Conservation (phyloP, 257 asterid species). For the Linaria vulgaris region DNA sequence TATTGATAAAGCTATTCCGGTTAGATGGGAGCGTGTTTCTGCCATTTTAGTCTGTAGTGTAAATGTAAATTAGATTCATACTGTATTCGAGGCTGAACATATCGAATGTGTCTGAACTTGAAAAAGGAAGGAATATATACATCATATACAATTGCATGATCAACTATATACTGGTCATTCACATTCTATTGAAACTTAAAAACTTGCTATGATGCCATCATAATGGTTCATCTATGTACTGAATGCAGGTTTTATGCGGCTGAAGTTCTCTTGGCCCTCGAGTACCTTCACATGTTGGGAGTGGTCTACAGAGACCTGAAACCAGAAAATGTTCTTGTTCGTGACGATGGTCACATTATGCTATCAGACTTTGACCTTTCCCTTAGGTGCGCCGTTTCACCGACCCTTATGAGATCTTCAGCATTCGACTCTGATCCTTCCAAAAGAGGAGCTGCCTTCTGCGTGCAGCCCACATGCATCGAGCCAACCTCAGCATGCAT, state of each 20-base stretch:
- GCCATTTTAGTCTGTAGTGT: not conserved
- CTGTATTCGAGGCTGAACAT: slow-evolving; percentile 4
- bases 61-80: not conserved
- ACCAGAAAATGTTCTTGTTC: slow-evolving; percentile 79
- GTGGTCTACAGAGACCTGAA: slow-evolving; percentile 77
- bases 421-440: slow-evolving; percentile 42
- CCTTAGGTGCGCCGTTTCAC: slow-evolving; percentile 71
- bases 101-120: not conserved
- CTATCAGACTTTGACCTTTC: slow-evolving; percentile 86
- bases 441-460: slow-evolving; percentile 57
- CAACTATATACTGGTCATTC: not conserved
- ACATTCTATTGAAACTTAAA: not conserved
- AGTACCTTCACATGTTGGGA: slow-evolving; percentile 90
- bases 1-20: not conserved
- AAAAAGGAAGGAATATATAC: not conserved
- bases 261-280: slow-evolving; percentile 76
- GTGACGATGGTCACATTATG: slow-evolving; percentile 89
- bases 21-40: not conserved
- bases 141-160: not conserved
- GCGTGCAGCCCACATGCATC: slow-evolving; percentile 74
- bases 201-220: not conserved
- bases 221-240: not conserved
- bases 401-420: slow-evolving; percentile 58
- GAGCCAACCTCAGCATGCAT: slow-evolving; percentile 73
- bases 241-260: slow-evolving; percentile 75